phyloP scores from a whole-genome alignment of 2,329 filamentous ascomycete genomes.

The Diaporthe nobilis region DNA sequence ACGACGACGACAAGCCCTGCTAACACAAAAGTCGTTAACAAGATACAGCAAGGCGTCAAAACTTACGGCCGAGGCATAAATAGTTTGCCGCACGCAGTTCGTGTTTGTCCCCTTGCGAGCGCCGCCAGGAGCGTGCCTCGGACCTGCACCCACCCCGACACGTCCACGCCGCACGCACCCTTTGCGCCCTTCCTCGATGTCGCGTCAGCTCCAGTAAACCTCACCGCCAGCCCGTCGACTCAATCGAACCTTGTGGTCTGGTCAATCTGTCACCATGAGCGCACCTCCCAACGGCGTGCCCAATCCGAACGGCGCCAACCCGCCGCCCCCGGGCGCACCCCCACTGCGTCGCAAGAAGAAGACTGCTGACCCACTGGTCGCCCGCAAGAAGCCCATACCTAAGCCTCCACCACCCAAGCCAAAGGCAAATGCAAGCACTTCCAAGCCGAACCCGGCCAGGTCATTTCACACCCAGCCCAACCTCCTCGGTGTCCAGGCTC shows the following conservation, averaged over 20 bases:
- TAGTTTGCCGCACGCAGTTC: background rate
- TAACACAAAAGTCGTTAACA: background rate
- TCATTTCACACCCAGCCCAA: slow-evolving; percentile 38
- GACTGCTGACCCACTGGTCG: slow-evolving; percentile 73
- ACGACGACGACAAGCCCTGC: background rate
- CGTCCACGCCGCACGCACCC: background rate
- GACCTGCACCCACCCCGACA: slow-evolving; percentile 10
- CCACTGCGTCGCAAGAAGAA: slow-evolving; percentile 62
- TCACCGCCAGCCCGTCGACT: background rate
- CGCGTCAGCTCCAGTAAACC: background rate
- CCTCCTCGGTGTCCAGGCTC: slow-evolving; percentile 44
- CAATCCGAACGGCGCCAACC: slow-evolving; percentile 44
- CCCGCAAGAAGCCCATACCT: slow-evolving; percentile 66
- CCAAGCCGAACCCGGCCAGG: slow-evolving; percentile 45
- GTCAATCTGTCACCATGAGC: slow-evolving; percentile 57
- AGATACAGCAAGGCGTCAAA: background rate
- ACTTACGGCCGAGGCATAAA: background rate
- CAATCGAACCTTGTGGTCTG: background rate
- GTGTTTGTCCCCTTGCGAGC: background rate
- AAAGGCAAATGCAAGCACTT: slow-evolving; percentile 46
- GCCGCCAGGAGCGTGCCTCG: slow-evolving; percentile 20
- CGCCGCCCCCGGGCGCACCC: slow-evolving; percentile 46
- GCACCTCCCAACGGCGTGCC: slow-evolving; percentile 54
- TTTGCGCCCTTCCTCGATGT: slow-evolving; percentile 22
- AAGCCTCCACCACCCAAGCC: slow-evolving; percentile 51